Base-by-base conservation (phyloP, 495 filamentous ascomycete genomes). In the Lindgomyces ingoldianus region DNA sequence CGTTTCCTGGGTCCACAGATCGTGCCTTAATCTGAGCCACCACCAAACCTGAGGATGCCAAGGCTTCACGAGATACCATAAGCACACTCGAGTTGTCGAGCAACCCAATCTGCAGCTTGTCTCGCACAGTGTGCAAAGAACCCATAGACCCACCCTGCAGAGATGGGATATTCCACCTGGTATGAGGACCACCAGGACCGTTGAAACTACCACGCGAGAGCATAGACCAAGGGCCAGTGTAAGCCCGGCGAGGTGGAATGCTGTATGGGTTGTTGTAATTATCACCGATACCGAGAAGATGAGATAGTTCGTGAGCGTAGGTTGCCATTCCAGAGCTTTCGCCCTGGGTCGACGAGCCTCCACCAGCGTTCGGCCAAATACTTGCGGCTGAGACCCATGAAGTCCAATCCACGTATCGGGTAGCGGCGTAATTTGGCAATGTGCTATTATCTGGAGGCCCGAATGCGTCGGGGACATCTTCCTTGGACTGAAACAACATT, bases 231-330 rank as follows among this genome's bases (percentile, higher is more conserved):
- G 77, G 77, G 0, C 77, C 77, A 2, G 76, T 71, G 49, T 76
- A 79, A 14, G 69, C 70, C 50, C 77, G 75, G 19, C 75, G 74
- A 44, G 64, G 64, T n/a, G 76, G 76, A 39, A 64, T 46, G 19
- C 73, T 50, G 44, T 75, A 79, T 39, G 77, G 77, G 54, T 79
- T 78, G 50, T 79, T 79, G 30, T 79, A 79, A 57, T 79, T 79
- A 49, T 79, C 77, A 14, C 76, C 75, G 45, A 79, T 79, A 1
- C 74, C 74, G 0, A 79, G 59, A 36, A 79, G 52, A 61, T 79
- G 77, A n/a, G 67, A 73, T 9, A 79, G 64, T 52, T 78, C 76
- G 53, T 78, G 75, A 1, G 76, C 75, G 58, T 74, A 78, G 0
- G 74, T 77, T 0, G 61, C 68, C 77, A 78, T 74, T 2, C 75